These are phyloP conservation scores for Erysimum cheiri DNA, from an alignment of 441 rosid species.

Conservation along the genomic window DNA sequence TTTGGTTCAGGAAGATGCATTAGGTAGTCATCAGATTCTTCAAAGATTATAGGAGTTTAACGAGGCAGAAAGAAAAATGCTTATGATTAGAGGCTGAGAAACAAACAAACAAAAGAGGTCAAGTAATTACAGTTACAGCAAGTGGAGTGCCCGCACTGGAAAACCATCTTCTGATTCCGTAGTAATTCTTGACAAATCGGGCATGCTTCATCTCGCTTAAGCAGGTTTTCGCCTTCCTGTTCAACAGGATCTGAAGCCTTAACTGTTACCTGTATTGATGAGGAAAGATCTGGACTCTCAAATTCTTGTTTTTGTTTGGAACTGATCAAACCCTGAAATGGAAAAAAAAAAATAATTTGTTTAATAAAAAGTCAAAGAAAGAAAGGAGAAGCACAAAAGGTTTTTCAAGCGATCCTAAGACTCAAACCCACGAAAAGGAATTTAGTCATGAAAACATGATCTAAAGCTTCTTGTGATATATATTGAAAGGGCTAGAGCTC, in stretches of 20 bases:
- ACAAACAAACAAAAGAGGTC: slow-evolving; percentile 25
- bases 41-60: neutral
- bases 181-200: slow-evolving; percentile 91
- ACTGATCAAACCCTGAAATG: slow-evolving; percentile 73
- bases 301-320: slow-evolving; percentile 62
- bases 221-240: slow-evolving; percentile 48
- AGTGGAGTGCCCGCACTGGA: slow-evolving; percentile 90
- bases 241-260: slow-evolving; percentile 46
- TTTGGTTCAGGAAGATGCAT: slow-evolving; percentile 15
- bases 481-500: neutral
- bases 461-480: slow-evolving; percentile 10
- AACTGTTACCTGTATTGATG: slow-evolving; percentile 46
- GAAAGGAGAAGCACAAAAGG: neutral
- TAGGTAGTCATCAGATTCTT: slow-evolving; percentile 1
- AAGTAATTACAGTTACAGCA: slow-evolving; percentile 88
- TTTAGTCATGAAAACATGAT: slow-evolving; percentile 7
- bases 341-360: neutral
- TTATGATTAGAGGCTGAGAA: neutral
- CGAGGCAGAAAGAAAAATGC: neutral
- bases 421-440: slow-evolving; percentile 7
- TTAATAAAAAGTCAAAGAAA: neutral
- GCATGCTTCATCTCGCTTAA: slow-evolving; percentile 75
- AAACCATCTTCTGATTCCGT: slow-evolving; percentile 90
- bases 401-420: slow-evolving; percentile 9
- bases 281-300: slow-evolving; percentile 54